These are phyloP conservation scores for Apophysomyces sp. DNA, from an alignment of 371 early-diverging fungal genomes.

Conservation along the genomic window DNA sequence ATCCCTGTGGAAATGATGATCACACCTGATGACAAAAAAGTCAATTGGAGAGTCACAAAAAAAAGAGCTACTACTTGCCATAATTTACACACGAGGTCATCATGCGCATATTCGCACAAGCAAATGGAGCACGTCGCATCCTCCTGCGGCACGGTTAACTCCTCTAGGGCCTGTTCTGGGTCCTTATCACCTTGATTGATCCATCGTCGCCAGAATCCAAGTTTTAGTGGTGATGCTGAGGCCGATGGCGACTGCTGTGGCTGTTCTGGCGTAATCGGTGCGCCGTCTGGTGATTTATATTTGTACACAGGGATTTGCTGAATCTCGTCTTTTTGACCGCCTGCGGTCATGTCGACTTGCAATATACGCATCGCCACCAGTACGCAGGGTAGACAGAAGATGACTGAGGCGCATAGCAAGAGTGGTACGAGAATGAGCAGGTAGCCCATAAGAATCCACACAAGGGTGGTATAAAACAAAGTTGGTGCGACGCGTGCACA, in stretches of 20 bases:
- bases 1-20: slow-evolving; percentile 35
- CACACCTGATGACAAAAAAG: slow-evolving; percentile 25
- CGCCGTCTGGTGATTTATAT: slow-evolving; percentile 12
- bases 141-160: slow-evolving; percentile 24
- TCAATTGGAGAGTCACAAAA: neutral
- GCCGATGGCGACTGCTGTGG: neutral
- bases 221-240: neutral
- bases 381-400: slow-evolving; percentile 65
- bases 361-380: slow-evolving; percentile 53
- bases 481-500: slow-evolving; percentile 48
- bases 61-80: slow-evolving; percentile 18
- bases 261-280: neutral
- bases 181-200: neutral
- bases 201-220: neutral
- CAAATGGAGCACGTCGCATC: slow-evolving; percentile 65
- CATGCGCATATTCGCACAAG: slow-evolving; percentile 59
- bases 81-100: slow-evolving; percentile 55
- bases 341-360: slow-evolving; percentile 47
- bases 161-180: slow-evolving; percentile 11
- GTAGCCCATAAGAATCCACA: slow-evolving; percentile 69
- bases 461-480: slow-evolving; percentile 57
- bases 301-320: slow-evolving; percentile 45
- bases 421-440: slow-evolving; percentile 61
- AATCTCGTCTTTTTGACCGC: slow-evolving; percentile 58
- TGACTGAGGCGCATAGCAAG: slow-evolving; percentile 56